These are phyloP conservation scores for Penicillium brevicompactum DNA, from an alignment of 2,329 filamentous ascomycete genomes.

Conservation along the genomic window DNA sequence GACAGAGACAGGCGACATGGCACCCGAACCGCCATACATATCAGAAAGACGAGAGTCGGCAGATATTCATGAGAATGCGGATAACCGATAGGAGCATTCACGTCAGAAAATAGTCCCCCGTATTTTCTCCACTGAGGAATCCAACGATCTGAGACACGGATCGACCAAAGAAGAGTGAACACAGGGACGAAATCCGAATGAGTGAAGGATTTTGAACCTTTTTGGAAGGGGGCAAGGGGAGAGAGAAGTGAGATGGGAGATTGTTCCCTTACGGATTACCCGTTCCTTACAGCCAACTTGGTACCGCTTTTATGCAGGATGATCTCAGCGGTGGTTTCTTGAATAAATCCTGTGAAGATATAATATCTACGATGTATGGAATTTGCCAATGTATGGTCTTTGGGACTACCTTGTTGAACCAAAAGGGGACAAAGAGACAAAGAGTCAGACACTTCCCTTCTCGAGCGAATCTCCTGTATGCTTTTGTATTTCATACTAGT, in stretches of 20 bases:
- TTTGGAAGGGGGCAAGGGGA: conserved; percentile 9
- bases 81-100: conserved; percentile 6
- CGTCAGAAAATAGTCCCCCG: conserved; percentile 1
- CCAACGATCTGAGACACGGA: conserved; percentile 19
- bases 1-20: conserved; percentile 79
- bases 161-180: not conserved
- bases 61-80: not conserved
- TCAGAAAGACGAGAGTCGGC: conserved; percentile 42
- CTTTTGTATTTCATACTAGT: not conserved
- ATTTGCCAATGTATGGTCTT: too few species aligned
- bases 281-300: conserved; percentile 11
- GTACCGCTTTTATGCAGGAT: not conserved
- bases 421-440: too few species aligned
- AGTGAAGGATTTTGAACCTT: conserved; percentile 29
- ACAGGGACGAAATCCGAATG: conserved; percentile 23
- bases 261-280: conserved; percentile 21
- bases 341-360: too few species aligned
- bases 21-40: conserved; percentile 72
- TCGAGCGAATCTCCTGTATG: not conserved
- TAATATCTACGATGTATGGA: too few species aligned
- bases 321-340: not conserved
- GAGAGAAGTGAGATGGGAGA: conserved; percentile 1
- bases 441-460: too few species aligned
- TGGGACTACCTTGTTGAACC: too few species aligned
- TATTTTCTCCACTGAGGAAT: conserved; percentile 10